Percentiles rank a stretch among this genome's conserved stretches.
These are phyloP conservation scores for Yarrowia hollandica DNA, from an alignment of 805 yeast species.

Conservation along the genomic window DNA sequence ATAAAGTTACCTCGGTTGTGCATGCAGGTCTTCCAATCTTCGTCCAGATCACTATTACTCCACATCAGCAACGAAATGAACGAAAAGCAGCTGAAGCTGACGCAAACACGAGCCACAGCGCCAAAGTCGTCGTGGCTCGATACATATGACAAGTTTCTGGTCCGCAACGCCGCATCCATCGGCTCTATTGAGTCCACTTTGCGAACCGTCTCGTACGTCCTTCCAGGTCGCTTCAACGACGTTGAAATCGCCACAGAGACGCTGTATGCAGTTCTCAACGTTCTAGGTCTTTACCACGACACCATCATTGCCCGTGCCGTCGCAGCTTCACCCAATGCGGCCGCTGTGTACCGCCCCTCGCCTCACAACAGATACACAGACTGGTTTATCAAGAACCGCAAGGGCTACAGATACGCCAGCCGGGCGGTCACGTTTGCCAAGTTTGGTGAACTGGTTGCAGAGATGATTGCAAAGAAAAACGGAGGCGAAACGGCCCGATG, in stretches of 20 bases:
- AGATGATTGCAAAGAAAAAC: conserved; percentile 41
- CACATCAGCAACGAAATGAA: neutral
- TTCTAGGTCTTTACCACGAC: conserved; percentile 45
- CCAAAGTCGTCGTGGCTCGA: conserved; percentile 36
- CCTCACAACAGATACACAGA: conserved; percentile 40
- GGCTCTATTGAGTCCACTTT: conserved; percentile 44
- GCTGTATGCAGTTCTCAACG: conserved; percentile 39
- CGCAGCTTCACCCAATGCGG: conserved; percentile 33
- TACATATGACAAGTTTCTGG: conserved; percentile 41
- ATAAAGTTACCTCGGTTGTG: conserved; percentile 22
- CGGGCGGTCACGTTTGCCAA: conserved; percentile 39
- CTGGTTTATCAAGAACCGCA: conserved; percentile 30
- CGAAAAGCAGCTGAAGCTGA: neutral
- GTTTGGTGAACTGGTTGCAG: conserved; percentile 43
- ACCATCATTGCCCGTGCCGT: conserved; percentile 41
- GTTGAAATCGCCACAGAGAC: conserved; percentile 45
- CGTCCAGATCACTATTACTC: neutral
- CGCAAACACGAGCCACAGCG: neutral
- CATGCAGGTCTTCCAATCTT: neutral
- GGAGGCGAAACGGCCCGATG: conserved; percentile 39
- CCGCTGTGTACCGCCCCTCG: conserved; percentile 32
- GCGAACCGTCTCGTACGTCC: conserved; percentile 41
- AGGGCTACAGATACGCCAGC: conserved; percentile 38
- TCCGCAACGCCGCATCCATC: conserved; percentile 42
- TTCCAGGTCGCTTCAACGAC: conserved; percentile 45